phyloP scores from a whole-genome alignment of 306 rosid species.

The Medicago ruthenica region DNA sequence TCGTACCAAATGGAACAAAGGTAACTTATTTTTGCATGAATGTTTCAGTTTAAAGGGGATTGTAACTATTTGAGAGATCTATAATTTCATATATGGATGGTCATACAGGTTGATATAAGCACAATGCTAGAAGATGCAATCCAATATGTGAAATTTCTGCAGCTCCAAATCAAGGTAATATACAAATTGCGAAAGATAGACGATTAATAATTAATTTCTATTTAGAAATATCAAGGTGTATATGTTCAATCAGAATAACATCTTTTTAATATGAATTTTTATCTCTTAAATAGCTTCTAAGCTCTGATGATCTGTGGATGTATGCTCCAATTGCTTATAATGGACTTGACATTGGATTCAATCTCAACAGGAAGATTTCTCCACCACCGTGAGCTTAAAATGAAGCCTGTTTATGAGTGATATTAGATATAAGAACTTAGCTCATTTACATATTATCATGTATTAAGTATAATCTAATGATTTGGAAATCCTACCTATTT shows the following conservation, averaged over 20 bases:
- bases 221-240: not conserved
- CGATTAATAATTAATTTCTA: not conserved
- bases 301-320: conserved; percentile 96
- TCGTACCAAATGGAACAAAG: conserved; percentile 94
- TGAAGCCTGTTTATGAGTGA: conserved; percentile 17
- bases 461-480: not conserved
- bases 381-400: conserved; percentile 50
- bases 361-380: conserved; percentile 52
- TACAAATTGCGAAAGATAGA: not conserved
- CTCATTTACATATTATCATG: conserved; percentile 1
- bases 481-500: conserved; percentile 30
- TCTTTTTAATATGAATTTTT: not conserved
- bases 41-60: too few species aligned
- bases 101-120: conserved; percentile 82
- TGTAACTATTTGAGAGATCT: not conserved
- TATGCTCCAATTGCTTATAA: conserved; percentile 89
- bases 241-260: not conserved
- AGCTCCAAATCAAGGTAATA: conserved; percentile 92
- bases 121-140: conserved; percentile 98
- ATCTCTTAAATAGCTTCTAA: conserved; percentile 63
- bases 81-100: conserved; percentile 7
- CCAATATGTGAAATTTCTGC: conserved; percentile 85
- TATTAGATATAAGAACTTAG: conserved; percentile 4
- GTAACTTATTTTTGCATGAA: conserved; percentile 37
- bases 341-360: conserved; percentile 80